Evolutionary conservation across 768 basidiomycete genomes (phyloP).

Genomic region (Suillus paluster): DNA sequence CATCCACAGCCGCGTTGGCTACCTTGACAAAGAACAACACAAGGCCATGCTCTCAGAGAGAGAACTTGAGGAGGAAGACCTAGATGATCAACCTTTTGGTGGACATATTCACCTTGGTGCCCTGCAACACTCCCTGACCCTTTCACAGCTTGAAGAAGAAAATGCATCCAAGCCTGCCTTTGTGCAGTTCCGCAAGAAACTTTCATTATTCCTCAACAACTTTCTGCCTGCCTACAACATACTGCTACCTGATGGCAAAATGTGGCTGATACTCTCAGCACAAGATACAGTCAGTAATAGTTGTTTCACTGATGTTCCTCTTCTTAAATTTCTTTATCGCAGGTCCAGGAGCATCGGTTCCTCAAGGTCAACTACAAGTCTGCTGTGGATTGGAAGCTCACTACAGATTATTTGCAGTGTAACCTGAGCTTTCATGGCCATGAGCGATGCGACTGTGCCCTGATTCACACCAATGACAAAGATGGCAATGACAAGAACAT

Average conservation of each 20-base stretch:
- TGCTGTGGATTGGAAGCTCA: too few species aligned
- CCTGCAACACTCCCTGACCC: not conserved
- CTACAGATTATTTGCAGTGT: too few species aligned
- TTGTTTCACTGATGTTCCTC: too few species aligned
- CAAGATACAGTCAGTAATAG: not conserved
- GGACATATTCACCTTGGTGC: not conserved
- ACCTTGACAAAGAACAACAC: not conserved
- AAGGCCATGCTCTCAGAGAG: not conserved
- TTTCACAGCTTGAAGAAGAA: not conserved
- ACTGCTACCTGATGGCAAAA: not conserved
- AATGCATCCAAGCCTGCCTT: not conserved
- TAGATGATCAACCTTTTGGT: conserved; percentile 1
- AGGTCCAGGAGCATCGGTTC: too few species aligned
- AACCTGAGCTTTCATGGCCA: too few species aligned
- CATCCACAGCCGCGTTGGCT: not conserved
- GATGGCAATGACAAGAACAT: not conserved
- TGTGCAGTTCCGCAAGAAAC: not conserved
- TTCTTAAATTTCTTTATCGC: too few species aligned
- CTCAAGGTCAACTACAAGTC: too few species aligned
- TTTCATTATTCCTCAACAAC: not conserved
- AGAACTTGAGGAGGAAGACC: not conserved
- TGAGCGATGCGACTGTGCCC: too few species aligned
- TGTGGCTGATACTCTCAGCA: not conserved
- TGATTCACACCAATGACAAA: not conserved
- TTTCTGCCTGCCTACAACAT: not conserved